Conservation (phyloP, 2,329 filamentous ascomycete species). For the Clonostachys chloroleuca region DNA sequence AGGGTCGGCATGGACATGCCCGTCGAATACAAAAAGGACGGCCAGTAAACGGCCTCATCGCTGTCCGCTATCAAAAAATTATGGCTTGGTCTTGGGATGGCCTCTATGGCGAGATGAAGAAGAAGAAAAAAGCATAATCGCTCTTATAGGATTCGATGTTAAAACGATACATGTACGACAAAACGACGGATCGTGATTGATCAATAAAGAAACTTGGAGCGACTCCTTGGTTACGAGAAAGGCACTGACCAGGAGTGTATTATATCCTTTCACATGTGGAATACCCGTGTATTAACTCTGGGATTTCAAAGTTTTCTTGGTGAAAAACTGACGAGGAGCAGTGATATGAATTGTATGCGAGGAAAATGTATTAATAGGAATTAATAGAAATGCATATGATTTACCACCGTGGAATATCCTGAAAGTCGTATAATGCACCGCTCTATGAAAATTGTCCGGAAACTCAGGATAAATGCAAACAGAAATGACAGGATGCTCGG, state of each 20-base stretch:
- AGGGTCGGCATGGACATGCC: conserved; percentile 90
- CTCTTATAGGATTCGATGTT: not conserved
- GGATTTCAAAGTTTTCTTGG: not conserved
- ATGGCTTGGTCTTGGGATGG: no score
- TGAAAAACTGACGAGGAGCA: no score
- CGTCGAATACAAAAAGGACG: conserved; percentile 39
- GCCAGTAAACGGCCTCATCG: not conserved
- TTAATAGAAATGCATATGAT: no score
- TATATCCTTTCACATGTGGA: not conserved
- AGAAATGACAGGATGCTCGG: no score
- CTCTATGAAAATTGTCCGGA: not conserved
- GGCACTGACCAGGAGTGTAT: not conserved
- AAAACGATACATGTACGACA: not conserved
- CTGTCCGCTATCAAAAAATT: no score
- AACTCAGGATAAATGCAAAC: no score
- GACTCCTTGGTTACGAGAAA: not conserved
- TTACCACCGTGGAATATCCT: not conserved
- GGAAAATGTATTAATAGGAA: no score
- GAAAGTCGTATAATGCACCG: conserved; percentile 1
- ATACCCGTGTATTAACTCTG: not conserved
- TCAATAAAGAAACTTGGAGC: no score
- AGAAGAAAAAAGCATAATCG: not conserved
- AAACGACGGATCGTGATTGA: not conserved
- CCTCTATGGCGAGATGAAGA: no score
- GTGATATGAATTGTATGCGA: no score